Conservation (phyloP, 139 green algal species). For the Bryopsis sp. region DNA sequence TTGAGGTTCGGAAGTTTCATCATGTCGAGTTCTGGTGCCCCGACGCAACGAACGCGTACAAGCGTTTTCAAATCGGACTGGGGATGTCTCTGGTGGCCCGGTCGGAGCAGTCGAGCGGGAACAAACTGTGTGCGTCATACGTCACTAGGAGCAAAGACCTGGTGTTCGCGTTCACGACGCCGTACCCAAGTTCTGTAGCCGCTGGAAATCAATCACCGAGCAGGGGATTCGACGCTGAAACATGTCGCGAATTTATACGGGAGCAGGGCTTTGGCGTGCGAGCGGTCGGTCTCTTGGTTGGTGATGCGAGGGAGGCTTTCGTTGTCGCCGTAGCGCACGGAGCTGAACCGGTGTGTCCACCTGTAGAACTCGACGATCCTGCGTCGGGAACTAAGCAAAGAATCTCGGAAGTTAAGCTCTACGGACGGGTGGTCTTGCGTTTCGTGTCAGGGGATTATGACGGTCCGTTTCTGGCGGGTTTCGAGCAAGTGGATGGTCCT, state of each 20-base stretch:
- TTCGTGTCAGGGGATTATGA: slow-evolving; percentile 49
- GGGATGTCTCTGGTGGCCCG: slow-evolving; percentile 84
- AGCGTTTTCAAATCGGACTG: slow-evolving; percentile 78
- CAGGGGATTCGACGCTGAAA: slow-evolving; percentile 42
- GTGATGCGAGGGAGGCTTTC: slow-evolving; percentile 70
- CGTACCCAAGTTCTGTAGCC: slow-evolving; percentile 51
- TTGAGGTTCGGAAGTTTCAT: slow-evolving; percentile 75
- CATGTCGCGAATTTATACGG: slow-evolving; percentile 64
- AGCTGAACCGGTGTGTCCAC: slow-evolving; percentile 45
- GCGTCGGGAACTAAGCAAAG: slow-evolving; percentile 21
- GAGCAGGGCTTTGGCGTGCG: slow-evolving; percentile 81
- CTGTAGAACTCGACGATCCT: slow-evolving; percentile 37
- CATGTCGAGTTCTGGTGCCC: slow-evolving; percentile 90
- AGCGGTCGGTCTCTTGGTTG: slow-evolving; percentile 80
- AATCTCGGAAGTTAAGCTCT: slow-evolving; percentile 79
- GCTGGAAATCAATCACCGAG: slow-evolving; percentile 4
- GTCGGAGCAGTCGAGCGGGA: slow-evolving; percentile 80
- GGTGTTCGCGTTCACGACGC: slow-evolving; percentile 87
- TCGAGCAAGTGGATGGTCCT: slow-evolving; percentile 36
- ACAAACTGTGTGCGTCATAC: slow-evolving; percentile 74
- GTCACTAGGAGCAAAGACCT: slow-evolving; percentile 79
- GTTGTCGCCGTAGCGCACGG: slow-evolving; percentile 54
- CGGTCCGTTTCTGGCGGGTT: slow-evolving; percentile 74
- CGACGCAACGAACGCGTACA: slow-evolving; percentile 80
- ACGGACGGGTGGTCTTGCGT: slow-evolving; percentile 90